phyloP scores from a whole-genome alignment of 495 filamentous ascomycete species.

The Hypoxylon perforatum region DNA sequence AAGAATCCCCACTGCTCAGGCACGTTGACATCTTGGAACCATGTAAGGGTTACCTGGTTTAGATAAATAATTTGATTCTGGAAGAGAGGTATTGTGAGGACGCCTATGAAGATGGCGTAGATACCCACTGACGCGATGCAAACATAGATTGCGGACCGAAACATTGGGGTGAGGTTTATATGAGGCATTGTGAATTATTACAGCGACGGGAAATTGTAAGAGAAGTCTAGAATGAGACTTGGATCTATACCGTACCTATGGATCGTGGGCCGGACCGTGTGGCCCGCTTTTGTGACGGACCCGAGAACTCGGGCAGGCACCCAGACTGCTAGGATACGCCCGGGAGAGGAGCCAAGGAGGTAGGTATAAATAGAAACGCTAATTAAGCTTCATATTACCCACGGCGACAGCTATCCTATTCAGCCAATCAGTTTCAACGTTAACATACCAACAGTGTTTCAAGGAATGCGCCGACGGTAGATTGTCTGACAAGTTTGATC shows the following conservation, averaged over 20 bases:
- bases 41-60: background rate
- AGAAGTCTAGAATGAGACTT: no score
- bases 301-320: no score
- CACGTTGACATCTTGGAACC: constrained; percentile 19
- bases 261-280: no score
- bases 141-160: background rate
- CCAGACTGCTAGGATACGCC: no score
- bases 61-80: background rate
- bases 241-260: no score
- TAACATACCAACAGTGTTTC: background rate
- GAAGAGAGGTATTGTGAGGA: background rate
- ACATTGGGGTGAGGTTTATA: background rate
- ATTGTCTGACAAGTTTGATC: no score
- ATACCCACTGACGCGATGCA: background rate
- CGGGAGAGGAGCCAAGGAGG: no score
- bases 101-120: background rate
- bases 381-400: no score
- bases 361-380: no score
- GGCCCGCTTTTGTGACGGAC: no score
- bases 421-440: no score
- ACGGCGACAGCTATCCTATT: no score
- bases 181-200: background rate
- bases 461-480: background rate
- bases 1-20: constrained; percentile 10
- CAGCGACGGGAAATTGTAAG: background rate